phyloP scores from a whole-genome alignment of 108 stramenopile species.

The Cyclotella cryptica region DNA sequence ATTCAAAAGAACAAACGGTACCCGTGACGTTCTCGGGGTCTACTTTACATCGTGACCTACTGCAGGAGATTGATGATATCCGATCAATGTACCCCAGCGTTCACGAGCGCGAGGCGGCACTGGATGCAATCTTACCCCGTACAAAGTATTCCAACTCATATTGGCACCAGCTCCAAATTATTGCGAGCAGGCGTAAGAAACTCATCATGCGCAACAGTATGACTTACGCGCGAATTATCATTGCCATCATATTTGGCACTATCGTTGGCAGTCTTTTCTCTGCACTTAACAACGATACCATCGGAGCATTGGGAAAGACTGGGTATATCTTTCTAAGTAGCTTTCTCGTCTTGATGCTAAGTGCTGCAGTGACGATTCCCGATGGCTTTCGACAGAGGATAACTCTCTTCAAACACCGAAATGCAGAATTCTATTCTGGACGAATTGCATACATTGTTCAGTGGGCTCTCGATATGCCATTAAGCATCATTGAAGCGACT shows the following conservation, averaged over 20 bases:
- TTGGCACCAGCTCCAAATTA: slow-evolving; percentile 32
- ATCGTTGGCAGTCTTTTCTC: slow-evolving; percentile 54
- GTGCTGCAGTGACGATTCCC: slow-evolving; percentile 51
- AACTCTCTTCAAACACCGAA: slow-evolving; percentile 53
- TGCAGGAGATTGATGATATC: background rate
- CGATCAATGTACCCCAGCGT: slow-evolving; percentile 5
- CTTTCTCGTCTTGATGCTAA: slow-evolving; percentile 57
- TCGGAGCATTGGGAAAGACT: slow-evolving; percentile 42
- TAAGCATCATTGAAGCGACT: slow-evolving; percentile 45
- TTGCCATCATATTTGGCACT: slow-evolving; percentile 52
- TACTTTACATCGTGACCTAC: background rate
- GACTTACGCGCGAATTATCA: slow-evolving; percentile 50
- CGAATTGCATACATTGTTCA: slow-evolving; percentile 32
- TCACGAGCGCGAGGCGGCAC: slow-evolving; percentile 9
- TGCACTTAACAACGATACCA: slow-evolving; percentile 15
- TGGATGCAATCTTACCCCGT: background rate
- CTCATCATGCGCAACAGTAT: slow-evolving; percentile 51
- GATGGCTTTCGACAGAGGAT: slow-evolving; percentile 45
- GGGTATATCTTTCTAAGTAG: slow-evolving; percentile 51
- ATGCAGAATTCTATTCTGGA: slow-evolving; percentile 48
- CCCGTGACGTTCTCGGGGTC: slow-evolving; percentile 10
- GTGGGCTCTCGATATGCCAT: slow-evolving; percentile 35
- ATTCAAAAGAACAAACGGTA: background rate
- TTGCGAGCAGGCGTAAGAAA: slow-evolving; percentile 38
- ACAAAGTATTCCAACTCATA: slow-evolving; percentile 18